Evolutionary conservation across 164 flowering plant species (phyloP), one percentile per base, ranked within the genome.

Genomic region (Stephania japonica): DNA sequence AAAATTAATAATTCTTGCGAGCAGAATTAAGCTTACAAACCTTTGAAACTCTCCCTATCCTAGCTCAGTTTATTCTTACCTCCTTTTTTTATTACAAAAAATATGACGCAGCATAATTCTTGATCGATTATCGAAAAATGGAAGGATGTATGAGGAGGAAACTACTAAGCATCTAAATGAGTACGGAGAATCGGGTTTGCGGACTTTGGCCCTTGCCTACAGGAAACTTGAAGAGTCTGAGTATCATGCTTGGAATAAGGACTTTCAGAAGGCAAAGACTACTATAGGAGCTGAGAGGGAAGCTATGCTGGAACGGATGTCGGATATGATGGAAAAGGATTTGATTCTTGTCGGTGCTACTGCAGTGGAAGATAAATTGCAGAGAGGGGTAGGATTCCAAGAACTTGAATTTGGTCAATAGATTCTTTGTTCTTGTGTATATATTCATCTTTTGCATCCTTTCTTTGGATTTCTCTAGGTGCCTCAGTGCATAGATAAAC

Each of bases 361-460:
- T 73, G 99, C 99, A 67, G 97, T 95, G 73, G 99, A 95, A 79
- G 99, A 95, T 86, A 95, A 95, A 85, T 75, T 95, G 83, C 99
- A 95, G 75, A 86, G 86, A 75, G 99, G 99, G 87, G 99, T 96
- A 88, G 21, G 65, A 59, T 68, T 59, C 64, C 64, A n/a, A 59
- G 64, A 43, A 42, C 26, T n/a, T 42, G 18, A 42, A 56, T 68
- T 23, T 4, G 7, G 19, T 68, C 53, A 47, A 47, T 61, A 12
- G 50, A 44, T 68, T 19, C n/a, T 42, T 4, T 25, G 3, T 0
- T 32, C 42, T 62, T 78, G 68, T 9, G 16, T 7, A 25, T 68
- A 21, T 67, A 68, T 19, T 68, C 43, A n/a, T n/a, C 23, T 19
- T 23, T 21, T 43, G 47, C 59, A 27, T 47, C 56, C 44, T 44